These are phyloP conservation scores for Huiozyma sinensis DNA, from an alignment of 805 yeast genomes.

Conservation along the genomic window DNA sequence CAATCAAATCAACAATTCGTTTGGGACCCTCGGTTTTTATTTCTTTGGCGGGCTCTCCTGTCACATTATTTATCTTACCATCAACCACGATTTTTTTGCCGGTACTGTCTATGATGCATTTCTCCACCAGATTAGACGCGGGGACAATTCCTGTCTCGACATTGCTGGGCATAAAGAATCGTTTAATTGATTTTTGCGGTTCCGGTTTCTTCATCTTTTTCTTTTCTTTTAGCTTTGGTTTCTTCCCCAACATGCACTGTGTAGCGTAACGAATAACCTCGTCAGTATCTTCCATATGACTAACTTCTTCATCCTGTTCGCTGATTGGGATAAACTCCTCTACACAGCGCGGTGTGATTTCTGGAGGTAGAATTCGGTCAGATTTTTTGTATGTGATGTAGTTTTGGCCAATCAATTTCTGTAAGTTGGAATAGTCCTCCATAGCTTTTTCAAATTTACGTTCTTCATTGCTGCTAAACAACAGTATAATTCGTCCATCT, in stretches of 20 bases:
- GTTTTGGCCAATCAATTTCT: constrained; percentile 49
- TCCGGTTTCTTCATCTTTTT: constrained; percentile 6
- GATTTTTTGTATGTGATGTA: constrained; percentile 35
- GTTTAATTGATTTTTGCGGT: constrained; percentile 24
- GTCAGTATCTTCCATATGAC: constrained; percentile 48
- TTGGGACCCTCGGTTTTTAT: too few relatives aligned
- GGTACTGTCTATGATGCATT: constrained; percentile 5
- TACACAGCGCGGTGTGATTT: constrained; percentile 44
- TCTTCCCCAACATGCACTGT: constrained; percentile 43
- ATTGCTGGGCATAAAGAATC: constrained; percentile 64
- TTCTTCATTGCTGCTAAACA: constrained; percentile 71
- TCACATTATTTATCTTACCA: not conserved
- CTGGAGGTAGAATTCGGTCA: constrained; percentile 59
- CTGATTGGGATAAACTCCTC: constrained; percentile 55
- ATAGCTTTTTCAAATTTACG: constrained; percentile 72
- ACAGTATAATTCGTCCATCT: constrained; percentile 68
- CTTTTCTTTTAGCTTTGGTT: constrained; percentile 10
- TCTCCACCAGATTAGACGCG: constrained; percentile 39
- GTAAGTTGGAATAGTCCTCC: constrained; percentile 73
- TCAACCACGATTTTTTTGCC: not conserved
- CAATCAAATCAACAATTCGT: too few relatives aligned
- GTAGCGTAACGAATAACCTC: constrained; percentile 62
- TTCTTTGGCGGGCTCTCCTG: not conserved
- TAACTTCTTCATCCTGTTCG: constrained; percentile 49
- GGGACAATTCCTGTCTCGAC: constrained; percentile 53